Percentiles rank a stretch among this genome's conserved stretches.
Evolutionary conservation across 1,284 basidiomycete species (phyloP).

Genomic region (Moniliophthora roreri): DNA sequence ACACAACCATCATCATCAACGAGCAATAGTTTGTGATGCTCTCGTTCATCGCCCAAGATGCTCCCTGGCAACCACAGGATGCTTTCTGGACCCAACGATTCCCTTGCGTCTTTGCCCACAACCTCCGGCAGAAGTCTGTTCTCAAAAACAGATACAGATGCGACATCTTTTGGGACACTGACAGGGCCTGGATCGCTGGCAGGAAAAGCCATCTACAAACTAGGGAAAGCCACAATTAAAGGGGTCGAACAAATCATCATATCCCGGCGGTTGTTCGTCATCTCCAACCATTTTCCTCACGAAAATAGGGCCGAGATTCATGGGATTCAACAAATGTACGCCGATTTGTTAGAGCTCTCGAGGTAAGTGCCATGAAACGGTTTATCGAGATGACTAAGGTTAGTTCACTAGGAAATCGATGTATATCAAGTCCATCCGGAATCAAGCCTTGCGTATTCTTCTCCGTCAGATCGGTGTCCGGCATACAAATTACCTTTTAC

Average conservation of each 20-base stretch:
- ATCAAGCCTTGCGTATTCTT: constrained; percentile 4
- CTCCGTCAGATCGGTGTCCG: neutral
- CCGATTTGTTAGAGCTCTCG: constrained; percentile 9
- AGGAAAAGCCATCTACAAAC: constrained; percentile 5
- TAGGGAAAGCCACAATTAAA: constrained; percentile 11
- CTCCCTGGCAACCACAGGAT: no score
- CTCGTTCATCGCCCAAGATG: neutral
- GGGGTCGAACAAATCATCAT: constrained; percentile 10
- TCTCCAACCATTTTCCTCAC: constrained; percentile 9
- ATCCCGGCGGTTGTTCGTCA: constrained; percentile 4
- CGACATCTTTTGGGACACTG: constrained; percentile 2
- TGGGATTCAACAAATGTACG: constrained; percentile 5
- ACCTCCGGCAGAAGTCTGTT: neutral
- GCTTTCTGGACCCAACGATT: no score
- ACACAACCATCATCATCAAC: neutral
- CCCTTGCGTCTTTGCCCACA: no score
- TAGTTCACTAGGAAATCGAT: neutral
- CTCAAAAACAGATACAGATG: neutral
- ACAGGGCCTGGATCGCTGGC: constrained; percentile 9
- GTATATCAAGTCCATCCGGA: constrained; percentile 4
- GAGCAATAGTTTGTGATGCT: neutral
- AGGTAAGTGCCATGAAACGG: constrained; percentile 2
- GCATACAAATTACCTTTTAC: no score
- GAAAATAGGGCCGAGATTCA: neutral
- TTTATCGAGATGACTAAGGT: neutral